These are phyloP conservation scores for Eleusine indica DNA, from an alignment of 176 grass and related monocot species.

Conservation along the genomic window DNA sequence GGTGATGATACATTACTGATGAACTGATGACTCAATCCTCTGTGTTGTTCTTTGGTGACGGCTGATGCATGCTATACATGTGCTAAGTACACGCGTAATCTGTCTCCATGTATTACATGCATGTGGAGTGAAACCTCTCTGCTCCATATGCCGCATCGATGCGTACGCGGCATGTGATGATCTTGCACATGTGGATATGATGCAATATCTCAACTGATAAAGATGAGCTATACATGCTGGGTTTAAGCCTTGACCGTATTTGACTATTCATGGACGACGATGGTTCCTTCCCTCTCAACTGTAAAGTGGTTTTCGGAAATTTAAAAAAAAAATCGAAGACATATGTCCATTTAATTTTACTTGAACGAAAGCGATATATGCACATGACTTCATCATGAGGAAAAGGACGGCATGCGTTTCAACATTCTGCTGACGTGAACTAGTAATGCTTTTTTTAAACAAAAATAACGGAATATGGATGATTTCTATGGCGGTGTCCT, in stretches of 20 bases:
- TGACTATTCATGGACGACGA: background rate
- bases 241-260: background rate
- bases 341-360: conserved; percentile 7
- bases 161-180: no score
- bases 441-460: background rate
- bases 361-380: background rate
- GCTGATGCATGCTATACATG: background rate
- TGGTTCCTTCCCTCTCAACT: conserved; percentile 12
- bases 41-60: background rate
- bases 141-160: background rate
- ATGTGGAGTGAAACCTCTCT: background rate
- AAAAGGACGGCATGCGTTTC: background rate
- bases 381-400: conserved; percentile 36
- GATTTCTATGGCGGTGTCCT: background rate
- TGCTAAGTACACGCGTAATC: background rate
- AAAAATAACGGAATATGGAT: background rate
- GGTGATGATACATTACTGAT: background rate
- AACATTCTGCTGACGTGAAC: conserved; percentile 18
- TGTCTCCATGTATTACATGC: background rate
- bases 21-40: background rate
- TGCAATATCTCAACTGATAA: conserved; percentile 5
- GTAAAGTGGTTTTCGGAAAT: background rate
- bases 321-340: background rate
- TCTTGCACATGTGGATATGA: background rate
- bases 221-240: background rate